These are phyloP conservation scores for Danielia oregonensis DNA, from an alignment of 805 yeast species.

Conservation along the genomic window DNA sequence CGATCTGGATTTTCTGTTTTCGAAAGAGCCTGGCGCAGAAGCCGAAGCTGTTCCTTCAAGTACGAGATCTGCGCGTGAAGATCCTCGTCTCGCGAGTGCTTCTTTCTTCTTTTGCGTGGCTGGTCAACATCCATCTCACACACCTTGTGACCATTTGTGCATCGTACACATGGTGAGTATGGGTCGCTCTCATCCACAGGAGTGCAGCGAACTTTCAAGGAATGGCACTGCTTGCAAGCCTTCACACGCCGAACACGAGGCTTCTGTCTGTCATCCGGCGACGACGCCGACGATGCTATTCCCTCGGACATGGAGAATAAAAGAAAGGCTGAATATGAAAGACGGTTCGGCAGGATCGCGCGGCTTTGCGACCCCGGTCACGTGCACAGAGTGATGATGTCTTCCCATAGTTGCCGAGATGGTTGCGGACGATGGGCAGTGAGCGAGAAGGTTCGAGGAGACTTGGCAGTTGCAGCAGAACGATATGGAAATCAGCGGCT, in stretches of 20 bases:
- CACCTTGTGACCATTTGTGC: slow-evolving; percentile 55
- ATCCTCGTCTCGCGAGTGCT: slow-evolving; percentile 17
- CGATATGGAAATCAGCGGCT: too few relatives aligned
- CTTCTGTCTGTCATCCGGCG: neutral
- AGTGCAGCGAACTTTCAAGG: slow-evolving; percentile 79
- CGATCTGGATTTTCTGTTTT: neutral
- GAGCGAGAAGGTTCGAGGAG: too few relatives aligned
- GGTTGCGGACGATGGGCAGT: too few relatives aligned
- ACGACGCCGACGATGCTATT: neutral
- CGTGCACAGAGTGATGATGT: too few relatives aligned
- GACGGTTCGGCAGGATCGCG: neutral
- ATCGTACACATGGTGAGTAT: slow-evolving; percentile 67
- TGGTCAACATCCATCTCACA: slow-evolving; percentile 70
- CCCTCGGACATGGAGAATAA: slow-evolving; percentile 1
- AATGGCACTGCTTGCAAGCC: slow-evolving; percentile 74
- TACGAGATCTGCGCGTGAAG: slow-evolving; percentile 19
- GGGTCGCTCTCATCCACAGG: slow-evolving; percentile 61
- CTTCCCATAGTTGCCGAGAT: too few relatives aligned
- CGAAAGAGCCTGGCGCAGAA: slow-evolving; percentile 7
- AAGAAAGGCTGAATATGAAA: neutral
- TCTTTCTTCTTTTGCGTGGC: slow-evolving; percentile 46
- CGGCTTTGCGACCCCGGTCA: too few relatives aligned
- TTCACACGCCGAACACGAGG: slow-evolving; percentile 40
- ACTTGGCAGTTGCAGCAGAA: too few relatives aligned
- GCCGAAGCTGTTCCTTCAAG: slow-evolving; percentile 15